These are phyloP conservation scores for Sporisorium reilianum DNA, from an alignment of 1,284 basidiomycete species.

Conservation along the genomic window DNA sequence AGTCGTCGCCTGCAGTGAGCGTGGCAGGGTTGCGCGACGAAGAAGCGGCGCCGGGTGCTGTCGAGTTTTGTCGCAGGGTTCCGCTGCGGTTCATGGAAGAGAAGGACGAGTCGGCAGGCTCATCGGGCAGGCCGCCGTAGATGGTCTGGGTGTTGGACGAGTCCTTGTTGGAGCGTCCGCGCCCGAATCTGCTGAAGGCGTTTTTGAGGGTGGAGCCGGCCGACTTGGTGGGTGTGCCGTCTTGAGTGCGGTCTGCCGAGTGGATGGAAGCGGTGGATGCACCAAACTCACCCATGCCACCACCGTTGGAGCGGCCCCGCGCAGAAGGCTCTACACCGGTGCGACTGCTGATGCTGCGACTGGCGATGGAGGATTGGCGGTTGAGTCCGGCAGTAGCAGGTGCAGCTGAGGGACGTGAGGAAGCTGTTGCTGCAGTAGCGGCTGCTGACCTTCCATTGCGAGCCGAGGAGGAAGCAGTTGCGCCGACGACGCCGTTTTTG, in stretches of 20 bases:
- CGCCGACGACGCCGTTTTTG: conserved; percentile 35
- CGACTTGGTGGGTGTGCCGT: conserved; percentile 38
- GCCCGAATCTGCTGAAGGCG: conserved; percentile 58
- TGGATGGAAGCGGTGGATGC: conserved; percentile 51
- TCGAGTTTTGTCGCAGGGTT: conserved; percentile 38
- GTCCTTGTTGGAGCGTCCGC: conserved; percentile 52
- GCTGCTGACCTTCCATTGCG: conserved; percentile 26
- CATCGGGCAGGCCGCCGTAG: conserved; percentile 52
- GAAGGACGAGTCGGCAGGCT: conserved; percentile 42
- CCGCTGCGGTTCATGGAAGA: conserved; percentile 29
- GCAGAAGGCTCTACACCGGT: conserved; percentile 28
- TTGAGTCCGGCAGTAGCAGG: conserved; percentile 12
- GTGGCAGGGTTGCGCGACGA: conserved; percentile 21
- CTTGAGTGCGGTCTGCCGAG: conserved; percentile 41
- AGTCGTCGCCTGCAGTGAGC: conserved; percentile 32
- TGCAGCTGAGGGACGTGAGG: conserved; percentile 13
- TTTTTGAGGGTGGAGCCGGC: conserved; percentile 56
- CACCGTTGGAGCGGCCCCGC: conserved; percentile 30
- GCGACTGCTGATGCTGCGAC: conserved; percentile 49
- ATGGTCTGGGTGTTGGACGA: conserved; percentile 43
- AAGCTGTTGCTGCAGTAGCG: not conserved
- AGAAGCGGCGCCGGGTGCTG: conserved; percentile 14
- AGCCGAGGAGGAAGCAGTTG: conserved; percentile 5
- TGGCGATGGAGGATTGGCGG: conserved; percentile 31
- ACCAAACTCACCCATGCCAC: conserved; percentile 54